Percentiles rank a stretch among this genome's conserved stretches.
Evolutionary conservation across 2,329 filamentous ascomycete species (phyloP).

Genomic region (Pseudocercospora cruenta): DNA sequence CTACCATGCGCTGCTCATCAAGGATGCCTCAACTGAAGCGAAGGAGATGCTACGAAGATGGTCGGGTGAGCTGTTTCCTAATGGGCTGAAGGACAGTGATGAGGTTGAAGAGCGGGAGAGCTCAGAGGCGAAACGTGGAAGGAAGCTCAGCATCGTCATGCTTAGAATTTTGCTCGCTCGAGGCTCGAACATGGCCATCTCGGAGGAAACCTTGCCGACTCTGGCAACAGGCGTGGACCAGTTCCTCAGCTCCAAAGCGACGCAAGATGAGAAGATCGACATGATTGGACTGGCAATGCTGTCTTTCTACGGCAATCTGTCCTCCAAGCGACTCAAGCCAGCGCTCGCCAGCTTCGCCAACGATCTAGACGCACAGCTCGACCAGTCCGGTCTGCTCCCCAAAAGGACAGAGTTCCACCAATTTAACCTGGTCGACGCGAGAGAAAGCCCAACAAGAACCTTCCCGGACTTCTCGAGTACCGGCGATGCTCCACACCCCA

Average conservation of each 20-base stretch:
- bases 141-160: background rate
- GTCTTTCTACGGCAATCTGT: background rate
- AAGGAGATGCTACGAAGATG: background rate
- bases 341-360: background rate
- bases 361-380: background rate
- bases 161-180: background rate
- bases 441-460: background rate
- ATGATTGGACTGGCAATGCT: background rate
- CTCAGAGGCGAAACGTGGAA: background rate
- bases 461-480: background rate
- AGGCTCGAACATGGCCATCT: background rate
- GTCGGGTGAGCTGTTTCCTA: background rate
- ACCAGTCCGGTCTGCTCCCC: background rate
- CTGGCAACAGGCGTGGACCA: background rate
- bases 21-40: background rate
- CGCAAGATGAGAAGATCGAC: background rate
- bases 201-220: background rate
- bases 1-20: background rate
- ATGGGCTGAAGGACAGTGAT: background rate
- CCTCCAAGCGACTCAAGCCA: background rate
- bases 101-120: background rate
- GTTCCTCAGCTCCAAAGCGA: background rate
- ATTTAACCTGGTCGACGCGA: background rate
- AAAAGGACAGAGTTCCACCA: background rate
- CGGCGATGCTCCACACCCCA: background rate